A percentile compares a stretch with the other conserved stretches of the same genome.
phyloP scores from a whole-genome alignment of 2,329 filamentous ascomycete species.

The Botrytis squamosa region DNA sequence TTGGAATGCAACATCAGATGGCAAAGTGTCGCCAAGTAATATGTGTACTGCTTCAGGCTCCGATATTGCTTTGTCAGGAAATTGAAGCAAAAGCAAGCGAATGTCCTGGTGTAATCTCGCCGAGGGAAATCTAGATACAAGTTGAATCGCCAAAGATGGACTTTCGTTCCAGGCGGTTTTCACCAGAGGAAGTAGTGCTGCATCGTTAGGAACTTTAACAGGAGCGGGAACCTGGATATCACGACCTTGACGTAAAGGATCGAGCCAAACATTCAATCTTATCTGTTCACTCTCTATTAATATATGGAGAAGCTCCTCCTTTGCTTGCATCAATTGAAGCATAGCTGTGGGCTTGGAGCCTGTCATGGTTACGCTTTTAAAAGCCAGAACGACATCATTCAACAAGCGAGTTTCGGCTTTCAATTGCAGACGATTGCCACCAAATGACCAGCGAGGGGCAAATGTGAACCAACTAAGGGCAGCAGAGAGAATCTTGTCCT shows the following conservation, averaged over 20 bases:
- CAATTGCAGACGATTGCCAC: slow-evolving; percentile 87
- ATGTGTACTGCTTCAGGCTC: slow-evolving; percentile 83
- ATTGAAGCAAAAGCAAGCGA: slow-evolving; percentile 75
- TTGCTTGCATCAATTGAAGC: slow-evolving; percentile 67
- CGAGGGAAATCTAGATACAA: slow-evolving; percentile 76
- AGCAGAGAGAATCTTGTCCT: slow-evolving; percentile 84
- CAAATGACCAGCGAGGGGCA: slow-evolving; percentile 88
- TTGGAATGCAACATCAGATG: slow-evolving; percentile 77
- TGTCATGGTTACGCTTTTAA: slow-evolving; percentile 64
- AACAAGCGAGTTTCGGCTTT: slow-evolving; percentile 88
- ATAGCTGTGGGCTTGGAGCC: slow-evolving; percentile 44
- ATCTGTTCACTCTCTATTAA: slow-evolving; percentile 82
- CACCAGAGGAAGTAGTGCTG: slow-evolving; percentile 54
- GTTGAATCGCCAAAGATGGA: slow-evolving; percentile 82
- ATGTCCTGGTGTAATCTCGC: slow-evolving; percentile 72
- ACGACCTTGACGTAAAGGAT: slow-evolving; percentile 67
- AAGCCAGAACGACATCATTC: slow-evolving; percentile 65
- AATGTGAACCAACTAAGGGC: slow-evolving; percentile 85
- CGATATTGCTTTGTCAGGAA: slow-evolving; percentile 76
- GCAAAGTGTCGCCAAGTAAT: slow-evolving; percentile 73
- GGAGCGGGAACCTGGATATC: slow-evolving; percentile 42
- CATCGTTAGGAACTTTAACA: slow-evolving; percentile 45
- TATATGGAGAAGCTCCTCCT: slow-evolving; percentile 78
- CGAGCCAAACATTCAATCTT: slow-evolving; percentile 85
- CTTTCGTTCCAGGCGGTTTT: slow-evolving; percentile 84